Base-by-base conservation (phyloP, 768 basidiomycete species). In the Pholiota molesta region DNA sequence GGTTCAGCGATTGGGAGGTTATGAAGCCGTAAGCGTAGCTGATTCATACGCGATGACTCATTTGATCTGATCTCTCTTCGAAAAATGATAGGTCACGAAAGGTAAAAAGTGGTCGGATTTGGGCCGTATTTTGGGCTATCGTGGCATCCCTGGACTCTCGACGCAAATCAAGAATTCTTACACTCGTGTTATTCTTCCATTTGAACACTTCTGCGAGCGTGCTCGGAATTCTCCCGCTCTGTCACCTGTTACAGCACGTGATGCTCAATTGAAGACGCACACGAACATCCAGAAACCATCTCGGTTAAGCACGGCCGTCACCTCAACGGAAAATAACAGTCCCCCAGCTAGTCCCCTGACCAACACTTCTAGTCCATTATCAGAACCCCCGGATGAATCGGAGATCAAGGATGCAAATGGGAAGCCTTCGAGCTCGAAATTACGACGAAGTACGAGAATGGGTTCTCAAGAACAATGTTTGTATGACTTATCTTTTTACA, bases 151-250 rank as follows among this genome's bases (percentile, higher is more conserved):
- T 35, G 91, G 92, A 54, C 83, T 96, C 62, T 91, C 91, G 16
- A 89, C 90, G 1, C 91, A 95, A 71, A 86, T 99, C 74, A 94
- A 93, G 79, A 89, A 86, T 68, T 93, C 95, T 5, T 99, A 97
- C 75, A 83, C 83, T 61, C 87, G 91, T 58, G 92, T 99, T 71
- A 92, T 99, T 67, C 84, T 95, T 47, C 97, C 97, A n/a, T 99
- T 94, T 69, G 97, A 99, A 70, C 86, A 92, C 69, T 98, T 94
- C 73, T 89, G 87, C 60, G 86, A 89, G 52, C 85, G 88, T 53
- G 91, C 88, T 49, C 84, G 86, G 62, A 88, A 85, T 68, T 88
- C 87, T 31, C 85, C 89, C 26, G 70, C 76, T 53, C 75, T 80
- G 60, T 78, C 78, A 59, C 79, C 82, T 9, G 75, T 80, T 19